Percentiles rank a stretch among this genome's conserved stretches.
These are phyloP conservation scores for Lithospermum erythrorhizon DNA, from an alignment of 257 asterid genomes.

Conservation along the genomic window DNA sequence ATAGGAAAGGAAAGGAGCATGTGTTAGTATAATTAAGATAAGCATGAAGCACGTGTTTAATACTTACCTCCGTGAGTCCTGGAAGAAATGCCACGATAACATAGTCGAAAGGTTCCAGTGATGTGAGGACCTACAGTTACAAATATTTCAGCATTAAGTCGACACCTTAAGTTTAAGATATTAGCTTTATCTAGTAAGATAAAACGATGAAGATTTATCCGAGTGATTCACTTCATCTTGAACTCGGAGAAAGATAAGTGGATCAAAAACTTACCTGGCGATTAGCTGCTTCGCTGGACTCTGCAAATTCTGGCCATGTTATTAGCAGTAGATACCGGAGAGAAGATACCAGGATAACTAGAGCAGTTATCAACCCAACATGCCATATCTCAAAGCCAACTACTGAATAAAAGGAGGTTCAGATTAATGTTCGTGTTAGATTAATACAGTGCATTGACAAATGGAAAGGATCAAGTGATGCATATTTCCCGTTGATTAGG, in stretches of 20 bases:
- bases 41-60: background rate
- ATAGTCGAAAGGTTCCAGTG: constrained; percentile 25
- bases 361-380: constrained; percentile 58
- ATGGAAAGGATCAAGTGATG: background rate
- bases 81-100: too few species aligned
- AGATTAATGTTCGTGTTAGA: constrained; percentile 6
- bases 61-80: constrained; percentile 48
- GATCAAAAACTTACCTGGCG: constrained; percentile 36
- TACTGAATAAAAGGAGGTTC: constrained; percentile 37
- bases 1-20: background rate
- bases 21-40: background rate
- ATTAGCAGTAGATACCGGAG: constrained; percentile 60
- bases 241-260: background rate
- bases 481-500: background rate
- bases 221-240: background rate
- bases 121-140: constrained; percentile 56
- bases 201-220: background rate
- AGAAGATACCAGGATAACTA: constrained; percentile 57
- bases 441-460: background rate
- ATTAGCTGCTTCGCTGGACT: constrained; percentile 80
- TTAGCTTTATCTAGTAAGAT: too few species aligned
- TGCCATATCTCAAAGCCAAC: constrained; percentile 67
- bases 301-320: constrained; percentile 73
- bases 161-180: background rate
- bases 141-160: background rate